Conservation (phyloP, 805 yeast genomes). For the Tetrapisispora namnaoensis region DNA sequence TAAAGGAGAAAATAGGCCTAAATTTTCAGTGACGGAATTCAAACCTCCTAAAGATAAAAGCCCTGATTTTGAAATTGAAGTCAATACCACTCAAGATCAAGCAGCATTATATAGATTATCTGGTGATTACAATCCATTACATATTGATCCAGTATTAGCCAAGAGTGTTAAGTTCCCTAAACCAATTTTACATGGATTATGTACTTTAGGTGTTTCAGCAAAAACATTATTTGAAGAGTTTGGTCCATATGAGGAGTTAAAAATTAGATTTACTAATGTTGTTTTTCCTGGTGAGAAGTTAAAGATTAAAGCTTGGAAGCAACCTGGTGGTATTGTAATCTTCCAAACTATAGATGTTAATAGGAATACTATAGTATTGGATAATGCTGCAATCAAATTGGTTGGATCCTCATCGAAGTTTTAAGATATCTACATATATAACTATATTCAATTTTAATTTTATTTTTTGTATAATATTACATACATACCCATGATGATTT, state of each 20-base stretch:
- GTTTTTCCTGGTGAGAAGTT: conserved; percentile 93
- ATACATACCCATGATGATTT: not conserved
- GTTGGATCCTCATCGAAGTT: conserved; percentile 25
- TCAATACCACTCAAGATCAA: conserved; percentile 55
- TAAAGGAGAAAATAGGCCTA: conserved; percentile 37
- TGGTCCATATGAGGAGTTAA: conserved; percentile 76
- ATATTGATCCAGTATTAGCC: conserved; percentile 87
- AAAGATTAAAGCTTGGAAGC: conserved; percentile 75
- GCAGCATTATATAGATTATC: conserved; percentile 87
- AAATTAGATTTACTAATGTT: conserved; percentile 81
- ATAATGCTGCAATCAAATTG: conserved; percentile 76
- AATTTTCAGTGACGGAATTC: conserved; percentile 56
- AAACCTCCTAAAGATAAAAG: conserved; percentile 44
- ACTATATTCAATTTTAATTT: not conserved
- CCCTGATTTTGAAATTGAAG: conserved; percentile 58
- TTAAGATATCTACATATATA: conserved; percentile 9
- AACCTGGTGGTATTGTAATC: conserved; percentile 49
- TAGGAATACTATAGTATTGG: conserved; percentile 67
- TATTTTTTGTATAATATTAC: not conserved
- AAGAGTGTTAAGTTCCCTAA: conserved; percentile 71
- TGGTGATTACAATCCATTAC: conserved; percentile 93
- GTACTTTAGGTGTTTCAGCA: conserved; percentile 73
- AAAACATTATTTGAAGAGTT: conserved; percentile 68
- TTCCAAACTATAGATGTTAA: conserved; percentile 80
- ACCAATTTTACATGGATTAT: conserved; percentile 91